Conservation (phyloP, 1,139 yeast species). For the Blastobotrys persicus region DNA sequence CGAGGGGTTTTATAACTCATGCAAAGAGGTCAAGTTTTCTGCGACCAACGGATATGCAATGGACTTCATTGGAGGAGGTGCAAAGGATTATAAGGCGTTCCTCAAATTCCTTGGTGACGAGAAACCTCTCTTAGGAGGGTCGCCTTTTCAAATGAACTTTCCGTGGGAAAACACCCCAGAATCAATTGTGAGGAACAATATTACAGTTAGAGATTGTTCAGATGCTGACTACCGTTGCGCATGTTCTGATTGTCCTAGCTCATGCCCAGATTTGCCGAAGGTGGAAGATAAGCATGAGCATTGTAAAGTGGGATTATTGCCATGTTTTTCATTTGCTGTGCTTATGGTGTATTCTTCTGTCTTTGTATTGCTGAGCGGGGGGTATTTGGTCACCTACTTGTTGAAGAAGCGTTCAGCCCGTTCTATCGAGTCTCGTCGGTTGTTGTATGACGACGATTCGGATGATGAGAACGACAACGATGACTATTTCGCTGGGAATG, state of each 20-base stretch:
- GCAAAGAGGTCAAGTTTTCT: constrained; percentile 84
- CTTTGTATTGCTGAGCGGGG: constrained; percentile 44
- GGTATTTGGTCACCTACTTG: constrained; percentile 29
- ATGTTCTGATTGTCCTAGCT: constrained; percentile 80
- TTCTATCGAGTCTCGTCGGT: constrained; percentile 22
- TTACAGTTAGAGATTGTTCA: constrained; percentile 54
- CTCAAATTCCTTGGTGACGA: constrained; percentile 90
- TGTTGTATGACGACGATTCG: constrained; percentile 24
- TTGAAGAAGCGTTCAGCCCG: constrained; percentile 20
- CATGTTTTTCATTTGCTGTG: constrained; percentile 71
- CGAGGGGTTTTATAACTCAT: constrained; percentile 66
- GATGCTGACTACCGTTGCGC: constrained; percentile 73
- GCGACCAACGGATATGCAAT: constrained; percentile 96
- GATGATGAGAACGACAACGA: constrained; percentile 33
- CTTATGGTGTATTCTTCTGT: constrained; percentile 48
- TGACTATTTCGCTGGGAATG: constrained; percentile 25
- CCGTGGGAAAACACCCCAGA: constrained; percentile 45
- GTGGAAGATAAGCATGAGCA: constrained; percentile 36
- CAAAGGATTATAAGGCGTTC: constrained; percentile 66
- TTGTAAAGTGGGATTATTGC: constrained; percentile 62
- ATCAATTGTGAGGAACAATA: constrained; percentile 34
- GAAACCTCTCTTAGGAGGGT: constrained; percentile 89
- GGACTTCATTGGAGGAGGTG: constrained; percentile 98
- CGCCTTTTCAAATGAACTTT: constrained; percentile 91
- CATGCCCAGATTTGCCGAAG: constrained; percentile 68